A percentile compares a stretch with the other conserved stretches of the same genome.
phyloP scores from a whole-genome alignment of 2,329 filamentous ascomycete species.

The Pestalotiopsis sp. region DNA sequence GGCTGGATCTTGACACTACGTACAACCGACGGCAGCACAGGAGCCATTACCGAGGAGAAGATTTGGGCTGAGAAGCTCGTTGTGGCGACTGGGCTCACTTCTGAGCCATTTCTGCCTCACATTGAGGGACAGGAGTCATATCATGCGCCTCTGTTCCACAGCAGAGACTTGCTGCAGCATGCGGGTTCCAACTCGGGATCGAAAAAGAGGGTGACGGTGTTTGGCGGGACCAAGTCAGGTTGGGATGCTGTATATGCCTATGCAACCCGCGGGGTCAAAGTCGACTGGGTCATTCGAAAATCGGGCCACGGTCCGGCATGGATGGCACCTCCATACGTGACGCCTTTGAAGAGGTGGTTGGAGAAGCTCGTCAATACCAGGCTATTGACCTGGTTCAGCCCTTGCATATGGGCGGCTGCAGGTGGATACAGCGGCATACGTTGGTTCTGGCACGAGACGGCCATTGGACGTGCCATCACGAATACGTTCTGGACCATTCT shows the following conservation, averaged over 20 bases:
- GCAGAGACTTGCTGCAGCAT: conserved; percentile 48
- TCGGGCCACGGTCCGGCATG: conserved; percentile 59
- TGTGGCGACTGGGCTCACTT: conserved; percentile 64
- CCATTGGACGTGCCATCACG: conserved; percentile 58
- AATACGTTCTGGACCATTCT: conserved; percentile 62
- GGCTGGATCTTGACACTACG: conserved; percentile 33
- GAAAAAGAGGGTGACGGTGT: conserved; percentile 47
- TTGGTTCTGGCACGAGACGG: conserved; percentile 59
- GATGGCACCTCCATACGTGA: conserved; percentile 54
- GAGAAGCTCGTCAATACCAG: conserved; percentile 60
- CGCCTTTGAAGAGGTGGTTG: conserved; percentile 51
- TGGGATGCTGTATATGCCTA: conserved; percentile 66
- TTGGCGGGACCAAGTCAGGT: conserved; percentile 65
- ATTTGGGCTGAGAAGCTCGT: conserved; percentile 53
- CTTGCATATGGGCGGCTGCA: conserved; percentile 71
- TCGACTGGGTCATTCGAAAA: conserved; percentile 61
- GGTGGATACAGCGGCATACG: conserved; percentile 62
- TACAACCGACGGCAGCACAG: background rate
- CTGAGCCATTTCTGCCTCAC: conserved; percentile 55
- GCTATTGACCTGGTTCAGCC: conserved; percentile 73
- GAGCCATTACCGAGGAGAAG: conserved; percentile 23
- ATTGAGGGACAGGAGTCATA: conserved; percentile 55
- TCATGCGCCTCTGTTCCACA: conserved; percentile 58
- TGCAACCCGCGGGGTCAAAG: conserved; percentile 53
- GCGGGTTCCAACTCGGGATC: conserved; percentile 37